Percentiles rank a stretch among this genome's conserved stretches.
phyloP scores from a whole-genome alignment of 257 asterid species.

The Primulina tabacum region DNA sequence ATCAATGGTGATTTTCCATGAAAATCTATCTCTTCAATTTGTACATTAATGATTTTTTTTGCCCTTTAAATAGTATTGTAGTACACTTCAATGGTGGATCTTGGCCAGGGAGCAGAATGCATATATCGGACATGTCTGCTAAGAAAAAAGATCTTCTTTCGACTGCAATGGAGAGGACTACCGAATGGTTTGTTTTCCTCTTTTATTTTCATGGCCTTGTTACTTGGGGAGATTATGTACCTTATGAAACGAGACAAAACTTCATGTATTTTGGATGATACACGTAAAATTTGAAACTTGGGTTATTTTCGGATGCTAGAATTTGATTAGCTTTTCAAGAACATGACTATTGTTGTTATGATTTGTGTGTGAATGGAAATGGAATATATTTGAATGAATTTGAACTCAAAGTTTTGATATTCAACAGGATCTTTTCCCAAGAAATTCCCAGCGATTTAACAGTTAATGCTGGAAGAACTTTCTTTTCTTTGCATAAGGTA shows the following conservation, averaged over 20 bases:
- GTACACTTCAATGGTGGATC: slow-evolving; percentile 27
- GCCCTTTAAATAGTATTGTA: slow-evolving; percentile 17
- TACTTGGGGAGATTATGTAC: neutral
- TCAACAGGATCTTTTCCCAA: slow-evolving; percentile 79
- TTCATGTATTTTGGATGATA: neutral
- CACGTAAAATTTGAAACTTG: neutral
- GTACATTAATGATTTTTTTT: neutral
- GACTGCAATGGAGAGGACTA: slow-evolving; percentile 79
- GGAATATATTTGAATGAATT: no score
- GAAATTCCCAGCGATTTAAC: slow-evolving; percentile 80
- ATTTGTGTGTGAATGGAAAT: neutral
- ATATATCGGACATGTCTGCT: slow-evolving; percentile 37
- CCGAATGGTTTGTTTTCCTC: slow-evolving; percentile 58
- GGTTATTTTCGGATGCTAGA: neutral
- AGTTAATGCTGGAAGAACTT: slow-evolving; percentile 56
- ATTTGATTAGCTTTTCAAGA: neutral
- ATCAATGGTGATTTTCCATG: neutral
- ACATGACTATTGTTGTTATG: neutral
- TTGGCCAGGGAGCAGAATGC: slow-evolving; percentile 23
- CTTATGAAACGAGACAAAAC: no score
- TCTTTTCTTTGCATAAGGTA: slow-evolving; percentile 88
- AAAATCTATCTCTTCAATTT: slow-evolving; percentile 6
- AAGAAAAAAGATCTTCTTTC: slow-evolving; percentile 68
- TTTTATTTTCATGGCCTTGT: neutral
- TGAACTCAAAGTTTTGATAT: neutral